phyloP scores from a whole-genome alignment of 257 asterid species.

The Ajuga chamaepitys region DNA sequence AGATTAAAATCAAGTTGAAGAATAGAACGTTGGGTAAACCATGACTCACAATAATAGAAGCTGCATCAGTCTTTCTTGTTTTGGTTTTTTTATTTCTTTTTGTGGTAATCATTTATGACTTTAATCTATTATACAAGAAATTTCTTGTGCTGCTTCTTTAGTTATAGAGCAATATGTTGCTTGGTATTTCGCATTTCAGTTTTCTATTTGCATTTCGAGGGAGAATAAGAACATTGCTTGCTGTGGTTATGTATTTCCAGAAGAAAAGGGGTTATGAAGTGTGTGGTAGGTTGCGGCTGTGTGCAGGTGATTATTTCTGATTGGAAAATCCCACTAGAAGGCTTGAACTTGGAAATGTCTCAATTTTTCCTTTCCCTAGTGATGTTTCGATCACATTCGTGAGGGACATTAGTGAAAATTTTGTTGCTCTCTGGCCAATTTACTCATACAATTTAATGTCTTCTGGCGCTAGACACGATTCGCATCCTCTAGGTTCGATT shows the following conservation, averaged over 20 bases:
- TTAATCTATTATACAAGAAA: background rate
- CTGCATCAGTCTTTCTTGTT: background rate
- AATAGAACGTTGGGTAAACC: conserved; percentile 51
- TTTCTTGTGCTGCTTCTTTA: background rate
- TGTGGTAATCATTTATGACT: too few species aligned
- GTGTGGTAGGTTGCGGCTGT: too few species aligned
- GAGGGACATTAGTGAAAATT: background rate
- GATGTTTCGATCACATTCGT: background rate
- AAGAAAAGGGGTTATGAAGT: too few species aligned
- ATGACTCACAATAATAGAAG: background rate
- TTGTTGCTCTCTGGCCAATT: background rate
- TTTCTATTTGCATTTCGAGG: too few species aligned
- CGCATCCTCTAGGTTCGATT: too few species aligned
- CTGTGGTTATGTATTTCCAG: too few species aligned
- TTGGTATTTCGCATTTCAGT: background rate
- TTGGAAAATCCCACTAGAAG: too few species aligned
- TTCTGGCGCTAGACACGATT: too few species aligned
- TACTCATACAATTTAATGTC: background rate
- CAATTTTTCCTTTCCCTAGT: background rate
- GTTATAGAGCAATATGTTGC: background rate
- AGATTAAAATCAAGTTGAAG: conserved; percentile 74
- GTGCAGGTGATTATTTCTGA: too few species aligned
- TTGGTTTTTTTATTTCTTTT: too few species aligned
- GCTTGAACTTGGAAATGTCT: too few species aligned
- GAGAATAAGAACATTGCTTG: too few species aligned